phyloP scores from a whole-genome alignment of 139 green algal species.

The Ettlia oleoabundans region DNA sequence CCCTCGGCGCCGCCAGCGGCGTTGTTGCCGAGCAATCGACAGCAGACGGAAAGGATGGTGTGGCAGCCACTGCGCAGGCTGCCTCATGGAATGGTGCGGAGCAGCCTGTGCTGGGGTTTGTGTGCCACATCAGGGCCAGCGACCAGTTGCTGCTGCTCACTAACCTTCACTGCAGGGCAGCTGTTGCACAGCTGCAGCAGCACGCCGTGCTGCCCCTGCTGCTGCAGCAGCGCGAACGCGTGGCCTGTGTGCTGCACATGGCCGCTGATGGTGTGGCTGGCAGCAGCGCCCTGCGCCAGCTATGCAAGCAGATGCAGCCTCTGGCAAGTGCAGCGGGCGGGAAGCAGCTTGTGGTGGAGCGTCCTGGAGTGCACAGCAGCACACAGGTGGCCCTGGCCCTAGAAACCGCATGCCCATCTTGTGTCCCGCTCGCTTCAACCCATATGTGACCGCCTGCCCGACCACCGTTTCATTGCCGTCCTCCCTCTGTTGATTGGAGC shows the following conservation, averaged over 20 bases:
- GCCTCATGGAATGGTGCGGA: too few relatives aligned
- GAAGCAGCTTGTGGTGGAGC: constrained; percentile 22
- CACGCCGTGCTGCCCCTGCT: constrained; percentile 43
- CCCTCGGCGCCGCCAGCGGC: too few relatives aligned
- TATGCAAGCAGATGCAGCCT: constrained; percentile 42
- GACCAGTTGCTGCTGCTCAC: constrained; percentile 45
- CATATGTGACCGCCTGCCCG: background rate
- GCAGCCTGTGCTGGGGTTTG: constrained; percentile 32
- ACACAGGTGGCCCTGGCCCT: background rate
- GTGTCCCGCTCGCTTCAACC: background rate
- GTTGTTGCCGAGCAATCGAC: too few relatives aligned
- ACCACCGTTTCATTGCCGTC: too few relatives aligned
- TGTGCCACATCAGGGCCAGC: constrained; percentile 37
- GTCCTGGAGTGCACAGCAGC: background rate
- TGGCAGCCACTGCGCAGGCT: too few relatives aligned
- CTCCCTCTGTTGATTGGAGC: background rate
- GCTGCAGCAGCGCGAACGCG: constrained; percentile 19
- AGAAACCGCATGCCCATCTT: background rate
- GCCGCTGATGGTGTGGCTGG: constrained; percentile 2
- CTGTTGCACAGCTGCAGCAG: constrained; percentile 33
- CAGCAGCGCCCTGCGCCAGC: constrained; percentile 31
- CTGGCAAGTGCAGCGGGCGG: background rate
- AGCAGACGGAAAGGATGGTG: too few relatives aligned
- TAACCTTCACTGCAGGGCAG: constrained; percentile 30
- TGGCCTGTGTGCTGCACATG: constrained; percentile 49